Base-by-base conservation (phyloP, 2,329 filamentous ascomycete species). In the Trichoderma atroviride region DNA sequence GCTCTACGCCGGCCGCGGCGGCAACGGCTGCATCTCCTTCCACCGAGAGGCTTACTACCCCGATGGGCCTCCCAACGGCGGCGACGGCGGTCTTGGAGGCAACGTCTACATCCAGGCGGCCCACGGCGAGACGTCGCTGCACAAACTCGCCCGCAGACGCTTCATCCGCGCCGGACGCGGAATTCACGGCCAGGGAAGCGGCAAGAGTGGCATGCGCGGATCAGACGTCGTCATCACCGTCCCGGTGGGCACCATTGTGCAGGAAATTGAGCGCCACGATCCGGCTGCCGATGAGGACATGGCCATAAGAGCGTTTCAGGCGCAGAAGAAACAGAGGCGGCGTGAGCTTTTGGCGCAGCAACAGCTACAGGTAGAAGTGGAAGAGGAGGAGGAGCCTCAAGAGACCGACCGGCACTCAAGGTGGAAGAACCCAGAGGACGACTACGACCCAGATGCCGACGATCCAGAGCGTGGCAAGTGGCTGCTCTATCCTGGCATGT, bases 51-150 rank as follows among this genome's bases (percentile, higher is more conserved):
- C 95, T 72, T 98, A 92, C 79, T 85, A 97, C 35, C 88, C 90
- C 56, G 90, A 97, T 72, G 96, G 96, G 0, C 96, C 96, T 13
- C 89, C 96, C 11, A 98, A 99, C 79, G 96, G 96, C 60, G 96
- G 96, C 70, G 94, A 99, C 77, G 96, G 96, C 53, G 96, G 96
- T 5, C 91, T 89, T 68, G 96, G 96, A 71, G 96, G 96, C 50
- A 96, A 92, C 75, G 85, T 99, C 73, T 98, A 97, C 79, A 96
- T 99, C 69, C 95, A 98, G 81, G 94, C 96, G 9, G 89, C 97
- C 1, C 89, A 92, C 67, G 93, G 94, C 70, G 92, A 98, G 80
- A 98, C 94, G 0, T 97, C 93, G 65, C 82, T 99, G 71, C 94
- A 98, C 81, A 98, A 97, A 81, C 85, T 99, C 11, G 91, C 93